These are phyloP conservation scores for Apiospora marii DNA, from an alignment of 2,329 filamentous ascomycete genomes.

Conservation along the genomic window DNA sequence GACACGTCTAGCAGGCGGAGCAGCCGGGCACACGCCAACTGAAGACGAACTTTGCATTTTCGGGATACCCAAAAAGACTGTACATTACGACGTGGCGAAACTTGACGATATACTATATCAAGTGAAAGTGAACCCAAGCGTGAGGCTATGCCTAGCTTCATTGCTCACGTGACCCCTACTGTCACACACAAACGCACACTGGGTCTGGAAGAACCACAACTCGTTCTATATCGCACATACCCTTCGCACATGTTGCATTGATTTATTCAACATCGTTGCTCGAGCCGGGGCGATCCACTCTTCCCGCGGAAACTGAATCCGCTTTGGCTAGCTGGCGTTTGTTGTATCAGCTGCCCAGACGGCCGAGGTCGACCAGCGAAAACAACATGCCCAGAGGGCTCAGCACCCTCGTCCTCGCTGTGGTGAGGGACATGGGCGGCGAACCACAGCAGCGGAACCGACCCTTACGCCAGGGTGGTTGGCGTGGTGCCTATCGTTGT, in stretches of 20 bases:
- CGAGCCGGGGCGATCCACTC: too few species aligned
- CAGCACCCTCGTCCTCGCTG: too few species aligned
- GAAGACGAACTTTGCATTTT: background rate
- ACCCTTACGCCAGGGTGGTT: background rate
- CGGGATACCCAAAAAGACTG: background rate
- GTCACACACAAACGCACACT: background rate
- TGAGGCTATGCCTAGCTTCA: background rate
- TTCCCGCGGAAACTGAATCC: background rate
- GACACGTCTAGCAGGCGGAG: conserved; percentile 27
- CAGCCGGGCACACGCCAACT: background rate
- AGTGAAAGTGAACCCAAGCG: background rate
- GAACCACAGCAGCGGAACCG: too few species aligned
- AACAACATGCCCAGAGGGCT: too few species aligned
- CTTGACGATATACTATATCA: background rate
- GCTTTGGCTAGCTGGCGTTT: background rate
- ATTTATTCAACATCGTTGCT: background rate
- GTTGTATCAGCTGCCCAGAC: background rate
- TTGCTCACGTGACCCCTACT: background rate
- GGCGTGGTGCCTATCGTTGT: background rate
- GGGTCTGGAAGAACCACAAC: too few species aligned
- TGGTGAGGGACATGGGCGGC: too few species aligned
- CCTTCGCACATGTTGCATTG: background rate
- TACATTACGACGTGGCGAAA: background rate
- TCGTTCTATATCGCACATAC: background rate
- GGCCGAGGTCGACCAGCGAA: too few species aligned